Evolutionary conservation across 2,329 filamentous ascomycete species (phyloP).

Genomic region (Colletotrichum karsti): DNA sequence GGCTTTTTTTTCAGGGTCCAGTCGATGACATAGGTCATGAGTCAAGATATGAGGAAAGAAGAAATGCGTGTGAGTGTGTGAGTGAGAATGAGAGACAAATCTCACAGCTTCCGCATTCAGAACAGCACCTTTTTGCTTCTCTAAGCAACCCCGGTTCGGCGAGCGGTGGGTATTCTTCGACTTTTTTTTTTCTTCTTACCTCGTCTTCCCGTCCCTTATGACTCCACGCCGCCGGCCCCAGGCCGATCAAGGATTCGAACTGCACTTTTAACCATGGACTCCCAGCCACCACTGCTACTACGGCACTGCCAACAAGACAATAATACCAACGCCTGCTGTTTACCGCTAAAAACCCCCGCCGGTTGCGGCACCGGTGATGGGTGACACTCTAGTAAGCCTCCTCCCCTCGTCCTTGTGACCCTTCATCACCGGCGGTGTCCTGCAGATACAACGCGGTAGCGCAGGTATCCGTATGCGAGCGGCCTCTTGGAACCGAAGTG

Average conservation of each 20-base stretch:
- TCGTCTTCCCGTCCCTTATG: not conserved
- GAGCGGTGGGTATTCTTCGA: no score
- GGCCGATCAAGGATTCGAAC: not conserved
- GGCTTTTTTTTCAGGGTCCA: not conserved
- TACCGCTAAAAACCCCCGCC: not conserved
- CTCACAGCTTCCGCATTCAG: constrained; percentile 6
- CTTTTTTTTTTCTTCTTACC: not conserved
- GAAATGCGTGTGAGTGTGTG: not conserved
- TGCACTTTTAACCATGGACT: not conserved
- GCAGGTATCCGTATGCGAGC: no score
- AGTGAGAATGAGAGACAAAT: not conserved
- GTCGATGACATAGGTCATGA: not conserved
- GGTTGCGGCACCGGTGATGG: constrained; percentile 3
- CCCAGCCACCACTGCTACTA: not conserved
- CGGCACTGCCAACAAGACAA: not conserved
- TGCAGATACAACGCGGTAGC: no score
- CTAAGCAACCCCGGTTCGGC: no score
- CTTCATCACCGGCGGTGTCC: no score
- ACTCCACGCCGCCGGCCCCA: not conserved
- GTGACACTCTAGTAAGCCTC: not conserved
- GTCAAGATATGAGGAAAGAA: constrained; percentile 1
- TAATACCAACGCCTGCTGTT: not conserved
- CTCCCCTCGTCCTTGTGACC: no score
- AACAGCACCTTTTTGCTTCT: not conserved
- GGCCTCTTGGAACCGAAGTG: no score